These are phyloP conservation scores for Pleurostoma richardsiae DNA, from an alignment of 2,329 filamentous ascomycete genomes.

Conservation along the genomic window DNA sequence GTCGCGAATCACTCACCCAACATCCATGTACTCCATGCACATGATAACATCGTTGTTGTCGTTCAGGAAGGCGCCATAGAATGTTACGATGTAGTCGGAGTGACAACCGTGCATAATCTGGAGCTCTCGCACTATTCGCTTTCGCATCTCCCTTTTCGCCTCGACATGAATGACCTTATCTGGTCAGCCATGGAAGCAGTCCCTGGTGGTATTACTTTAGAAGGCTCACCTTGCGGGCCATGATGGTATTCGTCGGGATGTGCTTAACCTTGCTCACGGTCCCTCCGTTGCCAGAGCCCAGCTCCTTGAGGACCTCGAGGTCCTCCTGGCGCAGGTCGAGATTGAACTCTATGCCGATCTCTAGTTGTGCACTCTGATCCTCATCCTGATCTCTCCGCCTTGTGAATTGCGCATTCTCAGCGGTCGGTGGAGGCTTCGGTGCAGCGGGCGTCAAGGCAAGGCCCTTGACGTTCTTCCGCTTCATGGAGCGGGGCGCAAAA, in stretches of 20 bases:
- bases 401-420: slow-evolving; percentile 59
- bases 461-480: slow-evolving; percentile 98
- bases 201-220: no score
- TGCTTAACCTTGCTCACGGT: slow-evolving; percentile 98
- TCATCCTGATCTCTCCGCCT: slow-evolving; percentile 55
- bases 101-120: slow-evolving; percentile 99
- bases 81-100: slow-evolving; percentile 93
- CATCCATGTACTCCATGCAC: slow-evolving; percentile 99
- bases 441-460: slow-evolving; percentile 78
- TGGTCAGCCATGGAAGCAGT: background rate
- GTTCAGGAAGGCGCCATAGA: slow-evolving; percentile 96
- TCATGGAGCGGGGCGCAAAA: slow-evolving; percentile 75
- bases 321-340: slow-evolving; percentile 89
- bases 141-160: slow-evolving; percentile 93
- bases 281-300: slow-evolving; percentile 93
- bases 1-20: slow-evolving; percentile 64
- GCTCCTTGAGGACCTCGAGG: slow-evolving; percentile 85
- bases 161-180: slow-evolving; percentile 94
- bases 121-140: slow-evolving; percentile 92
- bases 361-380: slow-evolving; percentile 64
- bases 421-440: slow-evolving; percentile 66
- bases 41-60: slow-evolving; percentile 97
- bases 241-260: slow-evolving; percentile 87
- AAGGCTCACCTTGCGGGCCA: slow-evolving; percentile 83
- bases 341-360: slow-evolving; percentile 97